phyloP scores from a whole-genome alignment of 78 protist species.

The Pelomyxa schiedti region DNA sequence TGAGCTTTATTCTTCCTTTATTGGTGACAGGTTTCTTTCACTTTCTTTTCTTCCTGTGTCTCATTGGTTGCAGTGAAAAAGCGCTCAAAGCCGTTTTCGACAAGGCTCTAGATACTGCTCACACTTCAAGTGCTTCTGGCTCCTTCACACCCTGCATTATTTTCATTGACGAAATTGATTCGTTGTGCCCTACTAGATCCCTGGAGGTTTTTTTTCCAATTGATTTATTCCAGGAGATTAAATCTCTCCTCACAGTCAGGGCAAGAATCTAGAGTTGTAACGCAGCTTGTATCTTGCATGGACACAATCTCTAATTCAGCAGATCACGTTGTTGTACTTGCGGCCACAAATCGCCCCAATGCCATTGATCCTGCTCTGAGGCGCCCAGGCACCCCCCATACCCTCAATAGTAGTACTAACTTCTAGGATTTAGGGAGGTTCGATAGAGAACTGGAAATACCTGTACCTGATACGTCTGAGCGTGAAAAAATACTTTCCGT shows the following conservation, averaged over 20 bases:
- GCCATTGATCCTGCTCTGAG: slow-evolving; percentile 87
- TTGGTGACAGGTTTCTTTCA: too few species aligned
- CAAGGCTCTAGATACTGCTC: slow-evolving; percentile 28
- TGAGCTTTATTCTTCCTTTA: too few species aligned
- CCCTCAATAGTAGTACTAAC: too few species aligned
- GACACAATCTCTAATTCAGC: slow-evolving; percentile 80
- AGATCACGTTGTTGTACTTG: slow-evolving; percentile 76
- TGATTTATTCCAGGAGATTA: too few species aligned
- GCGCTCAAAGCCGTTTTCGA: slow-evolving; percentile 28
- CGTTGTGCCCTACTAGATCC: slow-evolving; percentile 50
- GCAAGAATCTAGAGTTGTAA: slow-evolving; percentile 62
- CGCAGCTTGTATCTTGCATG: slow-evolving; percentile 96
- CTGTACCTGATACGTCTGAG: slow-evolving; percentile 34
- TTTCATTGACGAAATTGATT: slow-evolving; percentile 65
- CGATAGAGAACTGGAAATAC: slow-evolving; percentile 35
- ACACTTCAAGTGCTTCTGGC: too few species aligned
- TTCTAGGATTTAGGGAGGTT: too few species aligned
- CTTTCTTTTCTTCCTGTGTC: slow-evolving; percentile 48
- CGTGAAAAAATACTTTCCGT: slow-evolving; percentile 8
- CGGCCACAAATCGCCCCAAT: slow-evolving; percentile 84
- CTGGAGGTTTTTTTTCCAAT: too few species aligned
- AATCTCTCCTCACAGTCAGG: too few species aligned
- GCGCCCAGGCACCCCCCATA: slow-evolving; percentile 97
- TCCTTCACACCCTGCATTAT: slow-evolving; percentile 20
- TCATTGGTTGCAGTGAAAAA: slow-evolving; percentile 54